These are phyloP conservation scores for Sporopachydermia quercuum DNA, from an alignment of 805 yeast genomes.

Conservation along the genomic window DNA sequence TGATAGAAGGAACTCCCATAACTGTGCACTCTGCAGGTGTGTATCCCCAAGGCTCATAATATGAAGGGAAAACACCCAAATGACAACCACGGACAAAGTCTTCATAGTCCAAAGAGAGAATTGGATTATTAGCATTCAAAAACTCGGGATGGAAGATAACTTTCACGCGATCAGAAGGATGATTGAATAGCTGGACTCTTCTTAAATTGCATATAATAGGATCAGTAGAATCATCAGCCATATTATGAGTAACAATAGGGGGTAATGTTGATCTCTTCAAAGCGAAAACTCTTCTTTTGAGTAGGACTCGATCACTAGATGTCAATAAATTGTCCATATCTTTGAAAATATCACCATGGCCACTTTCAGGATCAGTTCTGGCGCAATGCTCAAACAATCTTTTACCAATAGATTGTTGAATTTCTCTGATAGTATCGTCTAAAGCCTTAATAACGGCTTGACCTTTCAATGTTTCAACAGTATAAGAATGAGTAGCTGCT, in stretches of 20 bases:
- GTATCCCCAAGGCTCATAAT: conserved; percentile 88
- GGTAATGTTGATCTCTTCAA: conserved; percentile 67
- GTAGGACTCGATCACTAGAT: conserved; percentile 61
- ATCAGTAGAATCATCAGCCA: conserved; percentile 67
- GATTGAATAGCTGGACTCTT: conserved; percentile 60
- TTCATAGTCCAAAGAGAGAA: conserved; percentile 68
- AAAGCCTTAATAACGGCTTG: conserved; percentile 74
- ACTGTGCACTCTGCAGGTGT: conserved; percentile 89
- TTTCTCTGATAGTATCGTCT: conserved; percentile 63
- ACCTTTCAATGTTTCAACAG: conserved; percentile 70
- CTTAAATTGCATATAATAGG: conserved; percentile 70
- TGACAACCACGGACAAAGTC: conserved; percentile 84
- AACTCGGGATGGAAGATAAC: conserved; percentile 82
- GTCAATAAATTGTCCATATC: conserved; percentile 53
- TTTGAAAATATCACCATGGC: conserved; percentile 45
- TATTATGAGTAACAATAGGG: conserved; percentile 76
- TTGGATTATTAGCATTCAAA: conserved; percentile 70
- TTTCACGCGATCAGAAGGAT: conserved; percentile 64
- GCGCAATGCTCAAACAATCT: conserved; percentile 67
- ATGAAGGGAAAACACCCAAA: conserved; percentile 80
- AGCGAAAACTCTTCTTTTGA: conserved; percentile 70
- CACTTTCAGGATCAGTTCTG: conserved; percentile 29
- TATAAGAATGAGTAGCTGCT: conserved; percentile 64
- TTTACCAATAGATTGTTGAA: conserved; percentile 59
- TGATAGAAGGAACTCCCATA: conserved; percentile 82